Evolutionary conservation across 2,329 filamentous ascomycete genomes (phyloP).

Genomic region (Fusarium sp.): DNA sequence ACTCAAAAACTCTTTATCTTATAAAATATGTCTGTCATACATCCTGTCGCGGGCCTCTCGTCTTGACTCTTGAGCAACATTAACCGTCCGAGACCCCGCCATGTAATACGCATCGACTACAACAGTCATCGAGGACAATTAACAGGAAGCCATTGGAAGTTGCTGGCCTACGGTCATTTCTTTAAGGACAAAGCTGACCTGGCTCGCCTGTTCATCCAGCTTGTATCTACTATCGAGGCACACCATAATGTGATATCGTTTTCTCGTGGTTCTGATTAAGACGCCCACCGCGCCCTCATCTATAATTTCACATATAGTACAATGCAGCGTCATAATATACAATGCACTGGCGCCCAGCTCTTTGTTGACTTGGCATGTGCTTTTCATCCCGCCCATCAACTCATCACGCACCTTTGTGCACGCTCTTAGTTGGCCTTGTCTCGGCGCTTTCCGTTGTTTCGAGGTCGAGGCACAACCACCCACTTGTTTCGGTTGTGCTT

Average conservation of each 20-base stretch:
- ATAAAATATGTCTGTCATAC: background rate
- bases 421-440: conserved; percentile 63
- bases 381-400: conserved; percentile 15
- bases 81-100: background rate
- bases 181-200: background rate
- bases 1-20: conserved; percentile 1
- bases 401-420: conserved; percentile 39
- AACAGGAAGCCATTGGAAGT: background rate
- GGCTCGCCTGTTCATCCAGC: background rate
- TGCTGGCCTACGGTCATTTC: background rate
- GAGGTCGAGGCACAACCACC: conserved; percentile 82
- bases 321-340: conserved; percentile 48
- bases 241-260: background rate
- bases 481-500: conserved; percentile 92
- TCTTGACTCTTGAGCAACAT: background rate
- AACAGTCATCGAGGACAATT: background rate
- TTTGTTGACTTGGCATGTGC: conserved; percentile 17
- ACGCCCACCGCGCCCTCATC: conserved; percentile 33
- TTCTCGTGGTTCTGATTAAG: conserved; percentile 25
- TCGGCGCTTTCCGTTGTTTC: conserved; percentile 92
- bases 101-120: background rate
- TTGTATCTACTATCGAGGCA: background rate
- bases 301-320: conserved; percentile 52
- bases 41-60: background rate
- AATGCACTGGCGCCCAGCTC: conserved; percentile 41